phyloP scores from a whole-genome alignment of 2,329 filamentous ascomycete species.

The Alternaria sp. region DNA sequence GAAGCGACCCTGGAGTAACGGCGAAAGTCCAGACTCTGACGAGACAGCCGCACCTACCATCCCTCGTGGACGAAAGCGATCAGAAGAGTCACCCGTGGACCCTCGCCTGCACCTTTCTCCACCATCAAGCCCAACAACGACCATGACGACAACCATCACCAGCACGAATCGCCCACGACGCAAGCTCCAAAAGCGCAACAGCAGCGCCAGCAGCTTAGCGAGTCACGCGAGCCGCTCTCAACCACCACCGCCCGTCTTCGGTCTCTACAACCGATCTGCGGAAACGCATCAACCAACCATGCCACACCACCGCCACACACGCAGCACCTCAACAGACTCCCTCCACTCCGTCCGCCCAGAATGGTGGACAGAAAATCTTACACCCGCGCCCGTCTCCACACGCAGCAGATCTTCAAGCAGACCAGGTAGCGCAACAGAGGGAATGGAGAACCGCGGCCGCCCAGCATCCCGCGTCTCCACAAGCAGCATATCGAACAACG shows the following conservation, averaged over 20 bases:
- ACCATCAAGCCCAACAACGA: constrained; percentile 8
- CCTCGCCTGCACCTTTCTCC: background rate
- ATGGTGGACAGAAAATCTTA: constrained; percentile 8
- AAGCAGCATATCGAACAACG: background rate
- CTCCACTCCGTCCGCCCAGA: constrained; percentile 2
- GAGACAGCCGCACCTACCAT: background rate
- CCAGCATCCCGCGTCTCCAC: background rate
- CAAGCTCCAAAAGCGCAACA: constrained; percentile 14
- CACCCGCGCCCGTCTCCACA: background rate
- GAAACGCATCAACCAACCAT: background rate
- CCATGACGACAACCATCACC: constrained; percentile 13
- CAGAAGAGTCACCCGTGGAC: constrained; percentile 19
- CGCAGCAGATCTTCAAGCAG: background rate
- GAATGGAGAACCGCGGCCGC: background rate
- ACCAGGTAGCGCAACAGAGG: background rate
- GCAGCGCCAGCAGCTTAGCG: constrained; percentile 6
- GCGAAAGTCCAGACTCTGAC: background rate
- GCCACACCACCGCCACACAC: constrained; percentile 1
- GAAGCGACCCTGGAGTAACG: constrained; percentile 2
- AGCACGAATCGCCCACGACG: background rate
- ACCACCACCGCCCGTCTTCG: background rate
- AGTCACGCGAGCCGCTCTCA: background rate
- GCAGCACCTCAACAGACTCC: constrained; percentile 3
- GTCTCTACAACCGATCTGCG: background rate
- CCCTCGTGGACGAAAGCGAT: background rate